phyloP scores from a whole-genome alignment of 176 grass and related monocot species.

The Carex pumila region DNA sequence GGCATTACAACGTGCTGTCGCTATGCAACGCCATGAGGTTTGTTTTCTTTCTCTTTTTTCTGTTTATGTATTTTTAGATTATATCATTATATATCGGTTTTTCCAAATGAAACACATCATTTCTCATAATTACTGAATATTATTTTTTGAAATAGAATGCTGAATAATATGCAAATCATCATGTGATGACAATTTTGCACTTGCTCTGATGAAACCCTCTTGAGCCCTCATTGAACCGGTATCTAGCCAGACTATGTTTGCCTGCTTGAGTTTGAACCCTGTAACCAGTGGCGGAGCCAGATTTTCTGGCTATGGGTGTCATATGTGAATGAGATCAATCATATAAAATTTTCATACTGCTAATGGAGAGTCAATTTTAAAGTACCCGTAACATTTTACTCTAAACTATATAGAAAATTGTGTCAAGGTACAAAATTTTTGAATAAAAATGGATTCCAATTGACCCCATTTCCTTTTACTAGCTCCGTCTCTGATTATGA shows the following conservation, averaged over 20 bases:
- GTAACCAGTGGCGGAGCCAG: not conserved
- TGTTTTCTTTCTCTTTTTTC: constrained; percentile 8
- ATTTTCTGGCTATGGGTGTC: no score
- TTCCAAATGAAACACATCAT: not conserved
- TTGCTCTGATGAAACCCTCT: not conserved
- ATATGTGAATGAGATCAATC: no score
- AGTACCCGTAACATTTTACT: no score
- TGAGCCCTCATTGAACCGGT: not conserved
- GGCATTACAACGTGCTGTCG: constrained; percentile 81
- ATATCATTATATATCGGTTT: not conserved
- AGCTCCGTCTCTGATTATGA: not conserved
- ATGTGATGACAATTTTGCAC: not conserved
- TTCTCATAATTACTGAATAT: not conserved
- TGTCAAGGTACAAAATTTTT: no score
- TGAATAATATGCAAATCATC: not conserved
- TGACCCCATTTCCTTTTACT: no score
- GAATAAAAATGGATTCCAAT: no score
- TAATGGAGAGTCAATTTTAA: no score
- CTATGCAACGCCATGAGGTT: constrained; percentile 99
- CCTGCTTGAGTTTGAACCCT: not conserved
- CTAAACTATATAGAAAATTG: no score
- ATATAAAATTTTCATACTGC: no score
- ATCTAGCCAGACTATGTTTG: not conserved
- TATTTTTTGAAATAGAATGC: not conserved
- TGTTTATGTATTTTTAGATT: not conserved